These are phyloP conservation scores for Blastobotrys apis DNA, from an alignment of 1,139 yeast genomes.

Conservation along the genomic window DNA sequence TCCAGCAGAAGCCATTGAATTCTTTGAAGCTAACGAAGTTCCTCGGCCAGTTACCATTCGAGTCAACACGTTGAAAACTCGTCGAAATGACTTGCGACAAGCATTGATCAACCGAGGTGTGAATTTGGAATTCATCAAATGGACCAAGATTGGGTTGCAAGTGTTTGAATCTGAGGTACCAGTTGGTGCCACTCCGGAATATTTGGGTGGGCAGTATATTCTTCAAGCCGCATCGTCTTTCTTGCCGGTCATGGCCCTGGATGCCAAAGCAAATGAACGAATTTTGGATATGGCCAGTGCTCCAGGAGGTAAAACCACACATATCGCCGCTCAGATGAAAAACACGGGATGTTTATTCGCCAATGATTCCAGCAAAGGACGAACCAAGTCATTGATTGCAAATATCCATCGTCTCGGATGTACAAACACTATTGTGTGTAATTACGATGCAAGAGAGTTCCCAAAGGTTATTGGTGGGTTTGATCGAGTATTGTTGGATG, in stretches of 20 bases:
- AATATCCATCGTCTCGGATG: constrained; percentile 97
- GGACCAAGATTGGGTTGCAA: constrained; percentile 98
- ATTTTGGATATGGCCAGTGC: constrained; percentile 99
- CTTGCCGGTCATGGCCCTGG: constrained; percentile 95
- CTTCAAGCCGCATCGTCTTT: constrained; percentile 98
- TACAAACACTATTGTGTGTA: constrained; percentile 92
- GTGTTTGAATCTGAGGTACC: constrained; percentile 98
- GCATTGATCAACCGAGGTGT: constrained; percentile 95
- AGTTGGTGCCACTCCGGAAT: constrained; percentile 98
- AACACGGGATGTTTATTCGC: constrained; percentile 98
- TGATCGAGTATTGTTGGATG: constrained; percentile 90
- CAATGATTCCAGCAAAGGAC: constrained; percentile 91
- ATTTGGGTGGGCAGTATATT: constrained; percentile 95
- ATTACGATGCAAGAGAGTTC: constrained; percentile 97
- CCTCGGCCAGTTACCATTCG: constrained; percentile 95
- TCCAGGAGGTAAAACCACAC: constrained; percentile 99
- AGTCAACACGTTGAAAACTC: constrained; percentile 89
- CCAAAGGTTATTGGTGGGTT: constrained; percentile 98
- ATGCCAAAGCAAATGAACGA: constrained; percentile 94
- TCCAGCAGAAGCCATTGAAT: constrained; percentile 95
- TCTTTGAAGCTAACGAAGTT: constrained; percentile 96
- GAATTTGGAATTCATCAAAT: constrained; percentile 88
- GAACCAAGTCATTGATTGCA: constrained; percentile 94
- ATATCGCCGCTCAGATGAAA: constrained; percentile 93
- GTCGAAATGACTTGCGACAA: constrained; percentile 95